Conservation (phyloP, 2,329 filamentous ascomycete genomes). For the Phaeosphaeriaceae sp. region DNA sequence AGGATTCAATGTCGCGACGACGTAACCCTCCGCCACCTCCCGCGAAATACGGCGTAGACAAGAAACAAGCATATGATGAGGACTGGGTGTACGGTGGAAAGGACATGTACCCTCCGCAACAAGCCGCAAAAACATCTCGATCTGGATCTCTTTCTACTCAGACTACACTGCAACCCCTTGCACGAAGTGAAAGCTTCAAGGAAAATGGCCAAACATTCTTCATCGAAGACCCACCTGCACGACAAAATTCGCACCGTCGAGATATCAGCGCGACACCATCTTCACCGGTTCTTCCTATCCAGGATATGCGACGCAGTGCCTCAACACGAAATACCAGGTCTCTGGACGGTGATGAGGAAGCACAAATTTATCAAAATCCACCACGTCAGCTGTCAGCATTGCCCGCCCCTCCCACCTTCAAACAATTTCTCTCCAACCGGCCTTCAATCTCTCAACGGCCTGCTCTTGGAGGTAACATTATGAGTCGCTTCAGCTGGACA, state of each 20-base stretch:
- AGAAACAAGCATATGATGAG: conserved; percentile 29
- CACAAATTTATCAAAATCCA: conserved; percentile 30
- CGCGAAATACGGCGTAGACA: conserved; percentile 33
- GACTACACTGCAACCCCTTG: conserved; percentile 34
- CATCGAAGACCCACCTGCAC: conserved; percentile 30
- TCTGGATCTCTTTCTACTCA: conserved; percentile 38
- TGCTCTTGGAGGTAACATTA: conserved; percentile 32
- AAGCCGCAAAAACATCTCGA: conserved; percentile 27
- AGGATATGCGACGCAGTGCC: conserved; percentile 31
- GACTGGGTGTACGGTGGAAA: conserved; percentile 34
- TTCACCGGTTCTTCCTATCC: conserved; percentile 38
- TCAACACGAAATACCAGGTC: conserved; percentile 44
- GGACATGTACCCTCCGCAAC: conserved; percentile 33
- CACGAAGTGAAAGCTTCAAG: conserved; percentile 37
- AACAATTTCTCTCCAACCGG: conserved; percentile 47
- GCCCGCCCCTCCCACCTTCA: conserved; percentile 46
- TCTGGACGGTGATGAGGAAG: conserved; percentile 27
- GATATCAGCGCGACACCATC: conserved; percentile 40
- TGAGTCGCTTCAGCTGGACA: conserved; percentile 49
- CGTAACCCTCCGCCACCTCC: conserved; percentile 27
- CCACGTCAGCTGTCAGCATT: conserved; percentile 22
- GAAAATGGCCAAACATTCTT: conserved; percentile 31
- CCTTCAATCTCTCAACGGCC: conserved; percentile 39
- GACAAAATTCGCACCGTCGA: conserved; percentile 37
- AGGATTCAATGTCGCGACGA: conserved; percentile 25